Conservation (phyloP, 169 alveolate species). For the Plasmodium ovale region DNA sequence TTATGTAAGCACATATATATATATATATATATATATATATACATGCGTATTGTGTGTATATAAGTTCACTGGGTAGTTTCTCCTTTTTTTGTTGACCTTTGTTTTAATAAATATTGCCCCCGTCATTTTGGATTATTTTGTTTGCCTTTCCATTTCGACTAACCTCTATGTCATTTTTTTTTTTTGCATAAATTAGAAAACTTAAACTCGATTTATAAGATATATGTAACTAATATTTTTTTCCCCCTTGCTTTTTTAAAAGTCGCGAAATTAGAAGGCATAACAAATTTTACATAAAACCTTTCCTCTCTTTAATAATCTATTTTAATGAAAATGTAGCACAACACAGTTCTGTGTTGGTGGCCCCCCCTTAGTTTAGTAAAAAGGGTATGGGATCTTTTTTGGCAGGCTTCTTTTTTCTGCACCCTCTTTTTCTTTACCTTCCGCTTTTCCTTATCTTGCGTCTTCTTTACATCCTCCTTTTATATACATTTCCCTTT, state of each 20-base stretch:
- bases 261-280: too few species aligned
- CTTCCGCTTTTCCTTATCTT: too few species aligned
- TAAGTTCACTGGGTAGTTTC: not conserved
- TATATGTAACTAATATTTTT: constrained; percentile 12
- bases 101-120: not conserved
- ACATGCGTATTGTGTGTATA: not conserved
- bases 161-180: not conserved
- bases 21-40: constrained; percentile 6
- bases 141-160: constrained; percentile 1
- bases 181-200: not conserved
- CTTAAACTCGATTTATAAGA: constrained; percentile 3
- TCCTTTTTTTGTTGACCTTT: not conserved
- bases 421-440: too few species aligned
- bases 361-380: too few species aligned
- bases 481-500: too few species aligned
- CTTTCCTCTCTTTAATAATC: too few species aligned
- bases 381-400: too few species aligned
- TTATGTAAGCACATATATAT: not conserved
- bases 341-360: too few species aligned
- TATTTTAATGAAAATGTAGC: constrained; percentile 18
- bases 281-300: too few species aligned
- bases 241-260: too few species aligned
- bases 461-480: too few species aligned
- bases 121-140: not conserved
- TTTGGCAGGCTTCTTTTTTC: too few species aligned